These are phyloP conservation scores for Annulohypoxylon moriforme DNA, from an alignment of 495 filamentous ascomycete genomes.

Conservation along the genomic window DNA sequence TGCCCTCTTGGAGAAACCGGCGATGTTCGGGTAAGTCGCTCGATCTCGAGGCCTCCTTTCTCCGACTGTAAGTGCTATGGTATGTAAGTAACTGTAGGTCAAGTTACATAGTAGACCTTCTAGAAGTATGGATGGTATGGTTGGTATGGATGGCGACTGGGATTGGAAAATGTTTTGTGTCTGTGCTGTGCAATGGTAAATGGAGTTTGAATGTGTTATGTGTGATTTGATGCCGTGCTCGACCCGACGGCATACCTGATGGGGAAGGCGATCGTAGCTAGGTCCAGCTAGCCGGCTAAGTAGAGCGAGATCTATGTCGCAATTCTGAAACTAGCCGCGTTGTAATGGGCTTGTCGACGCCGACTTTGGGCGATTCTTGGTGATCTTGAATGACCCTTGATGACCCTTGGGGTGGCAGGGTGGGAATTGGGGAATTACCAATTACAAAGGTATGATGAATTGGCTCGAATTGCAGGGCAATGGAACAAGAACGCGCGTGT, in stretches of 20 bases:
- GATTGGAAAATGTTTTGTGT: neutral
- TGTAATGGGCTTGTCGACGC: constrained; percentile 28
- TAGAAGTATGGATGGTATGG: neutral
- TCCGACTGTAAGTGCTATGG: constrained; percentile 3
- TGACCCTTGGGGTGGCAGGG: neutral
- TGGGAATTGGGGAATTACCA: constrained; percentile 4
- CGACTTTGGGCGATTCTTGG: constrained; percentile 4
- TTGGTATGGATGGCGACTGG: neutral
- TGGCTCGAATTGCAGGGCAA: constrained; percentile 9
- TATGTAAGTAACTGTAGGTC: neutral
- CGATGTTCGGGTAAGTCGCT: constrained; percentile 34
- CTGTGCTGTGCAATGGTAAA: neutral
- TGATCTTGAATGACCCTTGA: neutral
- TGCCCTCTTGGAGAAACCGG: constrained; percentile 38
- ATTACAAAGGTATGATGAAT: constrained; percentile 40
- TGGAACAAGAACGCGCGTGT: constrained; percentile 9
- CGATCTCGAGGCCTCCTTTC: constrained; percentile 32
- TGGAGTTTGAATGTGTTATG: constrained; percentile 9
- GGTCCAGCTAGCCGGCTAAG: constrained; percentile 44
- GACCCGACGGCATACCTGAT: constrained; percentile 42
- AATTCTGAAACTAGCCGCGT: constrained; percentile 46
- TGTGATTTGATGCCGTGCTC: constrained; percentile 35
- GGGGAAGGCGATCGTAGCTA: constrained; percentile 44
- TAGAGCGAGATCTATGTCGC: constrained; percentile 45
- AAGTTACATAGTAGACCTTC: neutral